Base-by-base conservation (phyloP, 2,329 filamentous ascomycete genomes). In the Ramularia endophylla region DNA sequence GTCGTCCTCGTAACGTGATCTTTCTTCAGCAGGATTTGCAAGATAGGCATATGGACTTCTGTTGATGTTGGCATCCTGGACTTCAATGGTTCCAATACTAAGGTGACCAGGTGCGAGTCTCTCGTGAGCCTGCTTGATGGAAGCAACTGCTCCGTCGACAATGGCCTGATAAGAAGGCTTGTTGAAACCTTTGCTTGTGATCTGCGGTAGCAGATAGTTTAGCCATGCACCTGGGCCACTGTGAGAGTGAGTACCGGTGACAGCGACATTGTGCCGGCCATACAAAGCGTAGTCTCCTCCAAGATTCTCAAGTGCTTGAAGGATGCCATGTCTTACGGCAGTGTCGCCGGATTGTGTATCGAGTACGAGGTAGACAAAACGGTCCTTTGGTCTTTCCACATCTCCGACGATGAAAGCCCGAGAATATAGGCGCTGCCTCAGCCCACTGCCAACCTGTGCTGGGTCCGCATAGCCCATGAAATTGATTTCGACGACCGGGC, bases 161-260 rank as follows among this genome's bases (percentile, higher is more conserved):
- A 97, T 87, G 19, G 90, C 88, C 50, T 82, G 75, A 58, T 94
- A 94, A 56, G 86, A 94, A 63, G 94, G 85, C 56, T 81, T 80
- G 64, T 87, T 77, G 55, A 95, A 95, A 0, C 90, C 90, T 44
- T 84, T 75, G 57, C 81, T 89, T 0, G 90, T 92, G 50, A 97
- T 84, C 60, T 95, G 89, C 6, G 89, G 90, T 5, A 95, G 72
- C 8, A 97, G 74, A 60, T 95, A 97, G 65, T 97, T 97, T 61
- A 94, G 73, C 87, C 88, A 97, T 5, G 85, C 90, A 2, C 85
- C 90, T 0, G 90, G 89, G 0, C 89, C 90, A 17, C 88, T 83
- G 66, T 97, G 90, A 18, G 86, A 92, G 63, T 97, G 90, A 0
- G 90, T 97, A 40, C 89, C 90, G 0, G 87, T 94, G 16, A 97